Base-by-base conservation (phyloP, 2,329 filamentous ascomycete species). In the Neopestalotiopsis sp. region DNA sequence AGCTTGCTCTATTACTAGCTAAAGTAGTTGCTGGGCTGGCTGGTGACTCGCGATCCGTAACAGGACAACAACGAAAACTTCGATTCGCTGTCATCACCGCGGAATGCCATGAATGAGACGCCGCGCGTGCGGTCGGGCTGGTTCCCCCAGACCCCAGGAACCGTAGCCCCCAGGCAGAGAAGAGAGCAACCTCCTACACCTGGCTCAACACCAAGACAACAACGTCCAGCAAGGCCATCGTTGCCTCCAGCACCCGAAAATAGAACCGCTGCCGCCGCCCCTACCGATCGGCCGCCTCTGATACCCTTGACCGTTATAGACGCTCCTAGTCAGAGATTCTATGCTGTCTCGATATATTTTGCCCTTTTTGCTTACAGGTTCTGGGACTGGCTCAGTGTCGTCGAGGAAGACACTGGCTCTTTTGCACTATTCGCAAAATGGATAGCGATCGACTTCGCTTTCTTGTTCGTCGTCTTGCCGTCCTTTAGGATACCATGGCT, bases 401-500 rank as follows among this genome's bases (percentile, higher is more conserved):
- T 94, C 53, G 91, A 95, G 68, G 92, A 95, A 72, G 93, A 97
- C 72, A 89, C 93, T 69, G 91, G 94, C 76, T 97, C 95, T n/a
- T 91, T 96, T 71, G 92, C 90, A 88, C 87, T 95, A 63, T 98
- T 98, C 78, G 83, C 97, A 76, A 99, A 98, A 87, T 99, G 96
- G 96, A 88, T 93, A 71, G 86, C 90, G 69, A 89, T 99, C 71
- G 96, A 99, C 82, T 92, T 93, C 70, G 81, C 92, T 30, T 98
- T 95, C 79, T 85, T 98, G 71, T 97, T 97, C 79, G 58, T 70
- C 57, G 93, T 93, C 7, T 83, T 99, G 67, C 95, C 97, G 20
- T 89, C 92, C 73, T 81, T 99, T 75, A 90, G 93, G 79, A 97
- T 99, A 87, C 96, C 96, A 69, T 99, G 96, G 97, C 86, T 99